Conservation (phyloP, 331 rosid species). For the Prunus yedoensis region DNA sequence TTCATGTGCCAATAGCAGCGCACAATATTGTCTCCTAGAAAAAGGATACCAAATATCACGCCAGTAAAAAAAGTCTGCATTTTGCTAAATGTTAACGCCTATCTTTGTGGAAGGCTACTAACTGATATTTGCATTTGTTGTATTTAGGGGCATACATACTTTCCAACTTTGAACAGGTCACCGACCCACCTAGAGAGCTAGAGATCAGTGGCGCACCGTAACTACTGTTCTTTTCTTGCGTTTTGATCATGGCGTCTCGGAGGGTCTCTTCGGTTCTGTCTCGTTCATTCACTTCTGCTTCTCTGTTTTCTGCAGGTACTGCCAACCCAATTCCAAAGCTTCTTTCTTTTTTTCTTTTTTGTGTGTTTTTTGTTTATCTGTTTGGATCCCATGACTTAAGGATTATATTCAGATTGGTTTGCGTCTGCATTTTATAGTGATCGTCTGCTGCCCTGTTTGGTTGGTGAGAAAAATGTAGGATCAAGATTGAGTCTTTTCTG, state of each 20-base stretch:
- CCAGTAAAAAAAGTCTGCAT: too few relatives aligned
- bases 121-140: too few relatives aligned
- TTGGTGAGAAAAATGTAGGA: neutral
- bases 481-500: neutral
- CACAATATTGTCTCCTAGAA: too few relatives aligned
- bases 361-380: neutral
- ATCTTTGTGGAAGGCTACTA: neutral
- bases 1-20: too few relatives aligned
- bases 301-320: conserved; percentile 51
- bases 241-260: conserved; percentile 53
- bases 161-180: too few relatives aligned
- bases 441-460: neutral
- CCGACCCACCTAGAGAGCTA: neutral
- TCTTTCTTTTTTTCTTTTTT: neutral
- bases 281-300: conserved; percentile 52
- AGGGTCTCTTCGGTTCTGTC: conserved; percentile 52
- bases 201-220: neutral
- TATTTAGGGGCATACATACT: too few relatives aligned
- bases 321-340: neutral
- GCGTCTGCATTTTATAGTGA: neutral
- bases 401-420: neutral
- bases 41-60: too few relatives aligned
- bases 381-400: neutral
- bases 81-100: neutral
- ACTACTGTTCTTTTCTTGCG: neutral